A percentile compares a stretch with the other conserved stretches of the same genome.
Evolutionary conservation across 768 basidiomycete genomes (phyloP).

Genomic region (Boletus eberwhitei): DNA sequence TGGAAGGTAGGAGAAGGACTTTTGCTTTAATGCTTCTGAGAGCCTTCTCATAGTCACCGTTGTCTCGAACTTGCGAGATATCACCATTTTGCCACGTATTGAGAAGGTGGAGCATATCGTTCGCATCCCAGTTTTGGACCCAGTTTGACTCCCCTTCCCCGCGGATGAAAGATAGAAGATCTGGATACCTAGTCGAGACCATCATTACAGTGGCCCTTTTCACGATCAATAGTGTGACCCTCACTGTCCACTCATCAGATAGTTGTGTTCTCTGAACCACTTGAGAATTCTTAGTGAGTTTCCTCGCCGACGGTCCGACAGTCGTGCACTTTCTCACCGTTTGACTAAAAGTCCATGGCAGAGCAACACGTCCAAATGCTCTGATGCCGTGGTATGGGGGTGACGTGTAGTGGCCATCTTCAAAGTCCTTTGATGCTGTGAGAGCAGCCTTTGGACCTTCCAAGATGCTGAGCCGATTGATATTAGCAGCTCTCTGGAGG

Average conservation of each 20-base stretch:
- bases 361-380: conserved; percentile 53
- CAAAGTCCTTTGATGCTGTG: conserved; percentile 49
- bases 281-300: conserved; percentile 14
- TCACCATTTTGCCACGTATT: conserved; percentile 51
- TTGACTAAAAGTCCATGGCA: conserved; percentile 54
- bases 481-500: neutral
- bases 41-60: conserved; percentile 40
- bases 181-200: conserved; percentile 36
- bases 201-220: neutral
- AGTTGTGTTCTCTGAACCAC: conserved; percentile 51
- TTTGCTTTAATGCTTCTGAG: conserved; percentile 45
- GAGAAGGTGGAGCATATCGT: conserved; percentile 49
- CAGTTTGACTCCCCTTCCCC: conserved; percentile 48
- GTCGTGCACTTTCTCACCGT: conserved; percentile 66
- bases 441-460: conserved; percentile 56
- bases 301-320: conserved; percentile 81
- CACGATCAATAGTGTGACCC: neutral
- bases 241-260: conserved; percentile 41
- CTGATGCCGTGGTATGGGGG: conserved; percentile 46
- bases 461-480: conserved; percentile 39
- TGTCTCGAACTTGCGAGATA: conserved; percentile 42
- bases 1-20: conserved; percentile 54
- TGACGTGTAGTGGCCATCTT: conserved; percentile 48
- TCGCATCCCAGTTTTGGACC: conserved; percentile 48
- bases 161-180: conserved; percentile 45